These are phyloP conservation scores for Apiospora aurea DNA, from an alignment of 2,329 filamentous ascomycete species.

Conservation along the genomic window DNA sequence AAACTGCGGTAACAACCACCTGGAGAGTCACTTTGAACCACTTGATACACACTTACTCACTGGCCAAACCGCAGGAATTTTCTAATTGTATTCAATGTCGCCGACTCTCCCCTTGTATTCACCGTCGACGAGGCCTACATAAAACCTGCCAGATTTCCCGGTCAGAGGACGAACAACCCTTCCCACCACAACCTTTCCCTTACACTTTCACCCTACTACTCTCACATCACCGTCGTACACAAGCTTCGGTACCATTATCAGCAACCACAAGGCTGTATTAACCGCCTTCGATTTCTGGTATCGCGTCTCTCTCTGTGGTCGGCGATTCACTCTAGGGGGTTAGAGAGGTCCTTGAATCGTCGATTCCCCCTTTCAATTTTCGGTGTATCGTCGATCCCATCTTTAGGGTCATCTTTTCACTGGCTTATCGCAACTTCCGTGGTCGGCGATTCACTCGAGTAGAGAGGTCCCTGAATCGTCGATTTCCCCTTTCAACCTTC, in stretches of 20 bases:
- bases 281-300: neutral
- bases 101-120: neutral
- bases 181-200: neutral
- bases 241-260: neutral
- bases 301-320: neutral
- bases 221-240: neutral
- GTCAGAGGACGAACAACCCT: neutral
- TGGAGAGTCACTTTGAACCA: slow-evolving; percentile 13
- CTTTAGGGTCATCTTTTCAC: neutral
- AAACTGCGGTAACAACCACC: neutral
- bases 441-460: neutral
- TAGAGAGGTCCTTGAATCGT: neutral
- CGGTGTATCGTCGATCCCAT: neutral
- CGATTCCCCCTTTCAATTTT: neutral
- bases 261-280: neutral
- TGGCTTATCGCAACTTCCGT: neutral
- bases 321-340: no score
- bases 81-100: neutral
- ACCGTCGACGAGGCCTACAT: neutral
- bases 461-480: neutral
- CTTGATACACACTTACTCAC: neutral
- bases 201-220: neutral
- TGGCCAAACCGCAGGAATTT: neutral
- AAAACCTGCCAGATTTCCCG: neutral
- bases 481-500: neutral